Percentiles rank a stretch among this genome's conserved stretches.
Evolutionary conservation across 345 rosid genomes (phyloP).

Genomic region (Arabidopsis suecica): DNA sequence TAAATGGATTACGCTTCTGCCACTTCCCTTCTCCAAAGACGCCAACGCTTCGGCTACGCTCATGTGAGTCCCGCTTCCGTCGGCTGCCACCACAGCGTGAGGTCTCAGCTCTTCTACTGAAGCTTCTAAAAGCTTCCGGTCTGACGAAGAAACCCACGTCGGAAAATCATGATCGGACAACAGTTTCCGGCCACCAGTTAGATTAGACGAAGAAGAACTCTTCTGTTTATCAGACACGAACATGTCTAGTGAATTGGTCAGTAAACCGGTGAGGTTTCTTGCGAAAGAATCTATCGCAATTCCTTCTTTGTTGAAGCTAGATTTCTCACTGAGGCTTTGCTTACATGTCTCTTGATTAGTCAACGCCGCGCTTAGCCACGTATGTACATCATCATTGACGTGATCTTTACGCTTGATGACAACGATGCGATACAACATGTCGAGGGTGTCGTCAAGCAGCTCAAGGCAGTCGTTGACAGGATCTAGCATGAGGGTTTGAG

Average conservation of each 20-base stretch:
- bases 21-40: conserved; percentile 40
- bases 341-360: conserved; percentile 61
- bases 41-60: conserved; percentile 52
- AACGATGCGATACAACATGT: conserved; percentile 50
- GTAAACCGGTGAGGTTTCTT: conserved; percentile 43
- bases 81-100: conserved; percentile 59
- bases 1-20: conserved; percentile 55
- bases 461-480: conserved; percentile 56
- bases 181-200: conserved; percentile 21
- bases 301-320: conserved; percentile 26
- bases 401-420: conserved; percentile 2
- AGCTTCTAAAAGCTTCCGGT: conserved; percentile 54
- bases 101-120: conserved; percentile 46
- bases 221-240: conserved; percentile 27
- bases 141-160: conserved; percentile 50
- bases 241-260: conserved; percentile 45
- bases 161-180: conserved; percentile 43
- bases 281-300: conserved; percentile 32
- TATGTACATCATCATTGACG: conserved; percentile 47
- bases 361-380: conserved; percentile 63
- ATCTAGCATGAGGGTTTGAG: conserved; percentile 21
- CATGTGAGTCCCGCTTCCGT: conserved; percentile 60
- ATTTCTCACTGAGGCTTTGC: conserved; percentile 45
- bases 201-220: conserved; percentile 11
- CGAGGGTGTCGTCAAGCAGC: conserved; percentile 57